A percentile compares a stretch with the other conserved stretches of the same genome.
These are phyloP conservation scores for Daldinia decipiens DNA, from an alignment of 495 filamentous ascomycete species.

Conservation along the genomic window DNA sequence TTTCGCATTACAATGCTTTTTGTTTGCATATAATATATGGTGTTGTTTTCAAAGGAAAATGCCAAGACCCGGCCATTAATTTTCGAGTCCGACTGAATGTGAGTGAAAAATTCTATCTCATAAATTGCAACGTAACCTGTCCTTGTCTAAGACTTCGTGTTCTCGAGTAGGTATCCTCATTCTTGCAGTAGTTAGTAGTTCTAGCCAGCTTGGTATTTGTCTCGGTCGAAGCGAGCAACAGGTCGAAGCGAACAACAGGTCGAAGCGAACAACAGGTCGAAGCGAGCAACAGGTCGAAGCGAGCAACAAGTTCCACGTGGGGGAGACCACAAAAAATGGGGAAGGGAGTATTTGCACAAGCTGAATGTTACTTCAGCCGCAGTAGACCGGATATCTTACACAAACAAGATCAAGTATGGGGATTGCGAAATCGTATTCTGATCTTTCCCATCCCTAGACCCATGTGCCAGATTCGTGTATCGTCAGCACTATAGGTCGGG, in stretches of 20 bases:
- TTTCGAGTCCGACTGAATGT: no score
- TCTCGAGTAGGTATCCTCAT: constrained; percentile 7
- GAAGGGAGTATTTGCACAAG: constrained; percentile 8
- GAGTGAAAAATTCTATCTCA: constrained; percentile 1
- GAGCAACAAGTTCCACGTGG: constrained; percentile 36
- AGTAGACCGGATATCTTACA: constrained; percentile 15
- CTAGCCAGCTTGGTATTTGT: constrained; percentile 2
- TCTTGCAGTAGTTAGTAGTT: background rate
- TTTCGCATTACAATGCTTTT: no score
- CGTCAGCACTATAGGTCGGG: constrained; percentile 30
- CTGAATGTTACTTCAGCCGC: constrained; percentile 34
- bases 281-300: no score
- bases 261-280: no score
- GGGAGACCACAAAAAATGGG: constrained; percentile 7
- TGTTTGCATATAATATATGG: no score
- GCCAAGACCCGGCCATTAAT: no score
- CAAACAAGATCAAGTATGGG: constrained; percentile 24
- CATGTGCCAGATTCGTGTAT: constrained; percentile 23
- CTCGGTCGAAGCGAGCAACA: constrained; percentile 32
- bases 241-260: no score
- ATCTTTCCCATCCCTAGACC: constrained; percentile 29
- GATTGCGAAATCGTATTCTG: constrained; percentile 35
- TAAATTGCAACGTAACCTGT: constrained; percentile 24
- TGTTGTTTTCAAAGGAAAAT: no score
- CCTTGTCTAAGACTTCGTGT: constrained; percentile 36